Conservation (phyloP, 2,329 filamentous ascomycete species). For the Stagonosporopsis rhizophila region DNA sequence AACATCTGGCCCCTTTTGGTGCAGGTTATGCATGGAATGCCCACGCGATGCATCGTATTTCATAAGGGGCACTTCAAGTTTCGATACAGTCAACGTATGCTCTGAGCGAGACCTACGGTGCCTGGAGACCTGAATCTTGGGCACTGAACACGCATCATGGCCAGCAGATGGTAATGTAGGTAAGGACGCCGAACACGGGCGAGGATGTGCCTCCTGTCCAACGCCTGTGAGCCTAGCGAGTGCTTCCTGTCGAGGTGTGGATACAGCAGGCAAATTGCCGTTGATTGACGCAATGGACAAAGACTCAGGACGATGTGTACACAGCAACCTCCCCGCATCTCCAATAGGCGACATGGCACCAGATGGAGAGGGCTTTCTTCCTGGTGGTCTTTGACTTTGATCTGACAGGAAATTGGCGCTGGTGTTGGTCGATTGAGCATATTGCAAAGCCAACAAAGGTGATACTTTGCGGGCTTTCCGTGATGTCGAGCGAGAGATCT, state of each 20-base stretch:
- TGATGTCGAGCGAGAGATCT: neutral
- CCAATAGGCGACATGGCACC: neutral
- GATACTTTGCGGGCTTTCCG: neutral
- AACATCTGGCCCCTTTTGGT: neutral
- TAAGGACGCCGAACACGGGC: neutral
- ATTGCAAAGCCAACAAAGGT: neutral
- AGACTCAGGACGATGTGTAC: neutral
- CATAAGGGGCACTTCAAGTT: neutral
- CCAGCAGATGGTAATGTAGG: neutral
- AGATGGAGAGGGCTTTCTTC: neutral
- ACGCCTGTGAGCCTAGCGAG: neutral
- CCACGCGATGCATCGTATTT: neutral
- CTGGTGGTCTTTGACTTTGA: neutral
- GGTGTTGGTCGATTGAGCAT: neutral
- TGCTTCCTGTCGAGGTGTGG: neutral
- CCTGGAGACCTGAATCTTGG: neutral
- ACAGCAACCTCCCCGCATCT: neutral
- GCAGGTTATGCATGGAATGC: neutral
- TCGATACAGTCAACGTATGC: neutral
- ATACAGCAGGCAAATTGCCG: neutral
- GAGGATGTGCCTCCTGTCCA: neutral
- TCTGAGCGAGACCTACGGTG: conserved; percentile 2
- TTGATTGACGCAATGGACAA: neutral
- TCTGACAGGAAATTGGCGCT: neutral
- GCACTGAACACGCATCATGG: neutral